Conservation (phyloP, 2,329 filamentous ascomycete species). For the Monosporascus sp. region DNA sequence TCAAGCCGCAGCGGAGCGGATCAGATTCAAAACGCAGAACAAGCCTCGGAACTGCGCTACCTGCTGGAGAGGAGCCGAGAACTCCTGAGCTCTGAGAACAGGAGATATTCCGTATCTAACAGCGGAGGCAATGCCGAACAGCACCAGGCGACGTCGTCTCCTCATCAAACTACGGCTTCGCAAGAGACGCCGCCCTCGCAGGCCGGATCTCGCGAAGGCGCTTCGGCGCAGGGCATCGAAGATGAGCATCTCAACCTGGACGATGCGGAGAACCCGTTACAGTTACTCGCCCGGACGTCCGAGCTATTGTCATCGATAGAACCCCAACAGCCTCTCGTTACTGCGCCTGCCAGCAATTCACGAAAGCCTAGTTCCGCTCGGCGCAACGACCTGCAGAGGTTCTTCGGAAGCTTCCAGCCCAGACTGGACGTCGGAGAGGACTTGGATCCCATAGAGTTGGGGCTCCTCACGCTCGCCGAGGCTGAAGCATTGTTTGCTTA, state of each 20-base stretch:
- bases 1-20: conserved; percentile 39
- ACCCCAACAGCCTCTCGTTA: conserved; percentile 3
- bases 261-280: conserved; percentile 70
- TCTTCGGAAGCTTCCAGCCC: conserved; percentile 62
- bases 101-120: conserved; percentile 14
- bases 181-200: conserved; percentile 25
- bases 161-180: conserved; percentile 23
- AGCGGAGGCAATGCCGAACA: conserved; percentile 11
- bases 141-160: conserved; percentile 21
- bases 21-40: conserved; percentile 34
- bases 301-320: conserved; percentile 47
- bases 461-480: conserved; percentile 62
- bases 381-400: conserved; percentile 51
- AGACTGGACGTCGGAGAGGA: conserved; percentile 59
- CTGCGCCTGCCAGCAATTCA: not conserved
- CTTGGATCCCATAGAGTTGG: conserved; percentile 64
- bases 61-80: conserved; percentile 45
- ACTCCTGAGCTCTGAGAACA: conserved; percentile 25
- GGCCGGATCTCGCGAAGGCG: conserved; percentile 20
- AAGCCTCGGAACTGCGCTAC: conserved; percentile 42
- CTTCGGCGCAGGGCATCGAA: conserved; percentile 30
- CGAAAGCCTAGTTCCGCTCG: conserved; percentile 13
- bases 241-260: conserved; percentile 49
- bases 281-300: conserved; percentile 68
- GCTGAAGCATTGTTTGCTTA: conserved; percentile 60